Conservation (phyloP, 2,329 filamentous ascomycete genomes). For the Fusarium proliferatum region DNA sequence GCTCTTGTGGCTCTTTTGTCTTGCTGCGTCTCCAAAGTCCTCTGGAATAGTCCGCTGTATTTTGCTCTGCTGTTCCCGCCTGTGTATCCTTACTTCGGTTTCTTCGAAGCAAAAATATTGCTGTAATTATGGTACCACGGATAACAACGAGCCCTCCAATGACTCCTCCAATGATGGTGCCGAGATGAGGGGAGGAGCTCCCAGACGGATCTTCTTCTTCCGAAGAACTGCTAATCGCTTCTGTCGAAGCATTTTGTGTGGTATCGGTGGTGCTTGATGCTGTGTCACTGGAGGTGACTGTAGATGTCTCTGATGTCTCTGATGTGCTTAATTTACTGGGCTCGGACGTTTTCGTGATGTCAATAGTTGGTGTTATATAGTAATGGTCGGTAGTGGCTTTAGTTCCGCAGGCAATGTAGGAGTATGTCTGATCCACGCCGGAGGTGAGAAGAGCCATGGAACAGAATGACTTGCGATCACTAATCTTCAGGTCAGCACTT, state of each 20-base stretch:
- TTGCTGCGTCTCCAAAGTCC: background rate
- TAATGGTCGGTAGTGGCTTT: conserved; percentile 45
- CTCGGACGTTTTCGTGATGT: background rate
- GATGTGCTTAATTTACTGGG: conserved; percentile 3
- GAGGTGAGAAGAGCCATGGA: conserved; percentile 51
- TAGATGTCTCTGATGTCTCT: background rate
- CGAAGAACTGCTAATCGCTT: background rate
- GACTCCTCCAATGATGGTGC: conserved; percentile 51
- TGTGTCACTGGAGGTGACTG: background rate
- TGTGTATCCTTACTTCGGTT: background rate
- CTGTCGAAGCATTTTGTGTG: background rate
- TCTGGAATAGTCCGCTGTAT: background rate
- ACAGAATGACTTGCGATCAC: conserved; percentile 40
- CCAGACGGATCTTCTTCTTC: background rate
- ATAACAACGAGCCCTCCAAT: conserved; percentile 52
- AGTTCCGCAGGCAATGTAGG: conserved; percentile 52
- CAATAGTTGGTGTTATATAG: conserved; percentile 32
- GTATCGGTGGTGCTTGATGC: background rate
- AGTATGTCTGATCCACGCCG: conserved; percentile 49
- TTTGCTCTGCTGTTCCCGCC: background rate
- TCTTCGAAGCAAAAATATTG: conserved; percentile 15
- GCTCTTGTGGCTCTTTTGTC: background rate
- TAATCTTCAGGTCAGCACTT: background rate
- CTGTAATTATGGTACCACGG: background rate
- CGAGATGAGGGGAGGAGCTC: conserved; percentile 39